Evolutionary conservation across 306 rosid species (phyloP).

Genomic region (Ceratonia siliqua): DNA sequence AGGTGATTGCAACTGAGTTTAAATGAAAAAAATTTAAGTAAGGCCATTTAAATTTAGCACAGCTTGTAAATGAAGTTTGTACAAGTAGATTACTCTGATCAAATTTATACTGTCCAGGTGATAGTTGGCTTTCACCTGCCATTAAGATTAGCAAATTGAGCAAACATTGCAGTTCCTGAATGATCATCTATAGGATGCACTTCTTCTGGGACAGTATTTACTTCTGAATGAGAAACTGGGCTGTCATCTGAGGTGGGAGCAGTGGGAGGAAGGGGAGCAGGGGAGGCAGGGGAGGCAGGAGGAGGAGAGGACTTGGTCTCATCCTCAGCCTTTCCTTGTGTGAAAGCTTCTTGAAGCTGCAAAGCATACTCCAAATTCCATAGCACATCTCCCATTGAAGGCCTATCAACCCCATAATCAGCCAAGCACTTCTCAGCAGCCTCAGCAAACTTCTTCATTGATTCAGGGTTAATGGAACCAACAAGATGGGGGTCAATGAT

Average conservation of each 20-base stretch:
- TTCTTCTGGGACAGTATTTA: slow-evolving; percentile 15
- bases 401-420: slow-evolving; percentile 45
- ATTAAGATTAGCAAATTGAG: slow-evolving; percentile 55
- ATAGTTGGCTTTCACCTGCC: slow-evolving; percentile 43
- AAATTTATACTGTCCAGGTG: not conserved
- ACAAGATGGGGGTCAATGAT: slow-evolving; percentile 41
- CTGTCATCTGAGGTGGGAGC: slow-evolving; percentile 12
- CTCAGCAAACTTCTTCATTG: slow-evolving; percentile 43
- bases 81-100: too few species aligned
- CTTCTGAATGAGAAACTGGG: slow-evolving; percentile 26
- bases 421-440: slow-evolving; percentile 50
- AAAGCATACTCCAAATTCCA: slow-evolving; percentile 49
- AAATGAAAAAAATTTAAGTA: too few species aligned
- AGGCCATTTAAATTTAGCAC: too few species aligned
- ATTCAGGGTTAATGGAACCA: slow-evolving; percentile 34
- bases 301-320: slow-evolving; percentile 19
- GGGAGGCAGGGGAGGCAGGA: not conserved
- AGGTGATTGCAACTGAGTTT: too few species aligned
- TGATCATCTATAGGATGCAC: slow-evolving; percentile 43
- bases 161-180: slow-evolving; percentile 50
- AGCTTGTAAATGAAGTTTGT: too few species aligned
- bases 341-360: slow-evolving; percentile 48
- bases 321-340: slow-evolving; percentile 30
- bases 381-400: slow-evolving; percentile 50
- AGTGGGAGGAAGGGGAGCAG: not conserved